Evolutionary conservation across 257 asterid species (phyloP).

Genomic region (Jacaranda mimosifolia): DNA sequence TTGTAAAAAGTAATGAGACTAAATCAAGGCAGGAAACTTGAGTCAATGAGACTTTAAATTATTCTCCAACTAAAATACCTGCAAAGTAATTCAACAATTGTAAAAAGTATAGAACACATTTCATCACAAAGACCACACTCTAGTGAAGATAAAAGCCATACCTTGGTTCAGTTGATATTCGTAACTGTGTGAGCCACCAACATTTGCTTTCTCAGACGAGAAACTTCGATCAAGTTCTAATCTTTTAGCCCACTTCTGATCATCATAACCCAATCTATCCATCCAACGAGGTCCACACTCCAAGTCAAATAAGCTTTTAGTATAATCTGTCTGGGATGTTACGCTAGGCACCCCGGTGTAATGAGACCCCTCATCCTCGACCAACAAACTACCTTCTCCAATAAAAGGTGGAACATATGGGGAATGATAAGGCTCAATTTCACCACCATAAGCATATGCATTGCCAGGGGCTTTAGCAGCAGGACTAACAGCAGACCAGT

Average conservation of each 20-base stretch:
- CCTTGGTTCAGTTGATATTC: constrained; percentile 59
- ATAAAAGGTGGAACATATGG: constrained; percentile 53
- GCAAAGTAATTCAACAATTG: neutral
- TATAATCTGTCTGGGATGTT: constrained; percentile 65
- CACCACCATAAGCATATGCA: constrained; percentile 51
- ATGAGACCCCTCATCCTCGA: constrained; percentile 45
- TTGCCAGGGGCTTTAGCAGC: constrained; percentile 37
- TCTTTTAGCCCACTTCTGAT: constrained; percentile 54
- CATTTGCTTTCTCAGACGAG: constrained; percentile 43
- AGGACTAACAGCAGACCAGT: constrained; percentile 57
- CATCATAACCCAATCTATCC: constrained; percentile 54
- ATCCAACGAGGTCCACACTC: constrained; percentile 64
- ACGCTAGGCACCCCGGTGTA: constrained; percentile 47
- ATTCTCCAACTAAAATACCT: neutral
- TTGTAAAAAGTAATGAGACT: neutral
- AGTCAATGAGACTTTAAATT: too few relatives aligned
- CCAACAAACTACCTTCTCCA: constrained; percentile 47
- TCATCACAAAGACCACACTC: constrained; percentile 8
- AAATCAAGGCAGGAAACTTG: neutral
- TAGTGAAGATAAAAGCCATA: constrained; percentile 32
- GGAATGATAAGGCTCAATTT: constrained; percentile 55
- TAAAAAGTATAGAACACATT: neutral
- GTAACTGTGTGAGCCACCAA: constrained; percentile 48
- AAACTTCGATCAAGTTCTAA: constrained; percentile 49
- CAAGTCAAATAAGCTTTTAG: constrained; percentile 60